Evolutionary conservation across 1,284 basidiomycete species (phyloP), one percentile per base, ranked within the genome.

Genomic region (Pisolithus thermaeus): DNA sequence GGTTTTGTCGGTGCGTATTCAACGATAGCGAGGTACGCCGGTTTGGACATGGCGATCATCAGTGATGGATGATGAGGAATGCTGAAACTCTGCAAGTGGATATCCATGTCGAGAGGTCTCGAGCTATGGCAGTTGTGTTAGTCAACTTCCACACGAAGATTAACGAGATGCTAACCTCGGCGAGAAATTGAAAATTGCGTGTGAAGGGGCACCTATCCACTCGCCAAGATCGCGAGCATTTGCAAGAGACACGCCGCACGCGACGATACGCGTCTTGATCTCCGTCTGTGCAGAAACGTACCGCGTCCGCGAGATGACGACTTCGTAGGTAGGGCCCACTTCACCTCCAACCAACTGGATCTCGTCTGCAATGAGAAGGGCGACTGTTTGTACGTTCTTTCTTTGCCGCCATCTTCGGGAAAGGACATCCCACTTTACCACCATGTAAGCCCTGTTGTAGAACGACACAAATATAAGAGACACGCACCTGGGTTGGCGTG

Each of bases 41-140:
- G 97, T 68, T 99, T 99, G 25, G 95, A 96, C 97, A 99, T 99
- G 32, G 94, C 83, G 53, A 99, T 91, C 96, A 99, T 99, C 50
- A 99, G 76, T 0, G 92, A 97, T 0, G 97, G 95, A 83, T 97
- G 98, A 64, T 99, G 97, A 9, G 95, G 92, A 41, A 97, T 92
- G 43, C 82, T 85, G 77, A 97, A 99, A 44, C 88, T 93, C 66
- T 98, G 96, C 7, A 99, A 74, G 63, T 99, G 96, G 46, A 99
- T 96, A 59, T 99, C 95, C 83, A 99, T 90, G 55, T 97, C 95
- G 3, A 97, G 75, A 2, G 94, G 94, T 30, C 96, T 88, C 18
- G 96, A 92, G 61, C 91, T 90, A 63, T 8, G 11, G n/a, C n/a
- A n/a, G n/a, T n/a, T 35, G 14, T 14, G 53, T 58, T 45, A 59